These are phyloP conservation scores for Eimeria praecox DNA, from an alignment of 169 alveolate species.

Conservation along the genomic window DNA sequence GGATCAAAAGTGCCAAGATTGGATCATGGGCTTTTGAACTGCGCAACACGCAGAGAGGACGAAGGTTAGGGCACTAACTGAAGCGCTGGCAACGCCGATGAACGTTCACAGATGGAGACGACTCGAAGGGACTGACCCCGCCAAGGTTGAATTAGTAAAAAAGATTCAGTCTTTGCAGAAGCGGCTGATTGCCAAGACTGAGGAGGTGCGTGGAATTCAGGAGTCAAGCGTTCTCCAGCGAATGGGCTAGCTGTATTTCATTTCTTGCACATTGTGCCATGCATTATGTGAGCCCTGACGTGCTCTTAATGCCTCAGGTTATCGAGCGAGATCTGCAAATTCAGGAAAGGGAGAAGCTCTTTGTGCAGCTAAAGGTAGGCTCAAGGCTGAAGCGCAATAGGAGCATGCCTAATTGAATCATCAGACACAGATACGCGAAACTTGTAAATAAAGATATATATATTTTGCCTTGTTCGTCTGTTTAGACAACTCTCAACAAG, in stretches of 20 bases:
- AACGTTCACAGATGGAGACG: constrained; percentile 96
- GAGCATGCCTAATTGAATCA: background rate
- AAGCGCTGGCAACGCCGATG: constrained; percentile 96
- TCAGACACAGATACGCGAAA: background rate
- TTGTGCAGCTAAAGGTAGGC: constrained; percentile 92
- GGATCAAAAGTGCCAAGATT: background rate
- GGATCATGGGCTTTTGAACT: background rate
- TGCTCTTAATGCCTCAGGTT: constrained; percentile 80
- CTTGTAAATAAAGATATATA: background rate
- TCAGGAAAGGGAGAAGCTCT: constrained; percentile 96
- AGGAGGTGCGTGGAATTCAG: constrained; percentile 89
- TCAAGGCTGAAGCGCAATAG: background rate
- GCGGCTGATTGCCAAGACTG: constrained; percentile 96
- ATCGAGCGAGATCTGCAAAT: constrained; percentile 93
- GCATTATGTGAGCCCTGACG: background rate
- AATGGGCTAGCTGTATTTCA: background rate
- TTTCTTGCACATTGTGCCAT: background rate
- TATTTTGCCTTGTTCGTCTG: background rate
- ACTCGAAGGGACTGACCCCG: constrained; percentile 96
- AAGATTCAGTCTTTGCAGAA: constrained; percentile 95
- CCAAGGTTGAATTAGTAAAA: constrained; percentile 93
- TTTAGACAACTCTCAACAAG: constrained; percentile 21
- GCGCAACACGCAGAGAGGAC: constrained; percentile 88
- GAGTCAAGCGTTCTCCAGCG: no score
- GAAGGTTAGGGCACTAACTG: constrained; percentile 94